Conservation (phyloP, 306 rosid species). For the Pyrus communis region DNA sequence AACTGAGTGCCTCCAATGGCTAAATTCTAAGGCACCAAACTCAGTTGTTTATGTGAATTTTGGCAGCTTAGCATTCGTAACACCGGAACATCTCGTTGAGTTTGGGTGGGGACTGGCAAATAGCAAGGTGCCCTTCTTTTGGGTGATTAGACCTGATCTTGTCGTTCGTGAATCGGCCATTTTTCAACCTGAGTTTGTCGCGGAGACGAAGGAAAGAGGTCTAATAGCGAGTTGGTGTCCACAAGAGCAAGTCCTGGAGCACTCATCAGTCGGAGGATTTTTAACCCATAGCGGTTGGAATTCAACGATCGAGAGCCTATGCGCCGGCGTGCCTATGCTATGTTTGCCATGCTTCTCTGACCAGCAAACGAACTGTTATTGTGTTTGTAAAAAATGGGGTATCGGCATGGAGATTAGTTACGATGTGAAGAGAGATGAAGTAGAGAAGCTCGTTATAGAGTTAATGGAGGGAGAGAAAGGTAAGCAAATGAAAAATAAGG, state of each 20-base stretch:
- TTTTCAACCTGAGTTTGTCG: background rate
- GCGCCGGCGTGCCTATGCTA: background rate
- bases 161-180: background rate
- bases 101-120: constrained; percentile 13
- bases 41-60: constrained; percentile 12
- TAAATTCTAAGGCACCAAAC: background rate
- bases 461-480: background rate
- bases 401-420: background rate
- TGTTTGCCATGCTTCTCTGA: background rate
- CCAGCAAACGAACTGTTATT: background rate
- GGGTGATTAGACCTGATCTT: constrained; percentile 12
- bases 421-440: background rate
- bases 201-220: constrained; percentile 3
- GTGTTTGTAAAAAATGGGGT: background rate
- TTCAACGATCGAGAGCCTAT: constrained; percentile 5
- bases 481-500: background rate
- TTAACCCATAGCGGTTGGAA: constrained; percentile 11
- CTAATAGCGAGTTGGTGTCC: constrained; percentile 14
- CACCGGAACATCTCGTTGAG: background rate
- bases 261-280: constrained; percentile 3
- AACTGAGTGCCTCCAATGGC: constrained; percentile 12
- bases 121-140: background rate
- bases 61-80: background rate
- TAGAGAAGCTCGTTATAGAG: background rate
- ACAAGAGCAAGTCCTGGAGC: constrained; percentile 9